These are phyloP conservation scores for Blastomyces silverae DNA, from an alignment of 2,329 filamentous ascomycete genomes.

Conservation along the genomic window DNA sequence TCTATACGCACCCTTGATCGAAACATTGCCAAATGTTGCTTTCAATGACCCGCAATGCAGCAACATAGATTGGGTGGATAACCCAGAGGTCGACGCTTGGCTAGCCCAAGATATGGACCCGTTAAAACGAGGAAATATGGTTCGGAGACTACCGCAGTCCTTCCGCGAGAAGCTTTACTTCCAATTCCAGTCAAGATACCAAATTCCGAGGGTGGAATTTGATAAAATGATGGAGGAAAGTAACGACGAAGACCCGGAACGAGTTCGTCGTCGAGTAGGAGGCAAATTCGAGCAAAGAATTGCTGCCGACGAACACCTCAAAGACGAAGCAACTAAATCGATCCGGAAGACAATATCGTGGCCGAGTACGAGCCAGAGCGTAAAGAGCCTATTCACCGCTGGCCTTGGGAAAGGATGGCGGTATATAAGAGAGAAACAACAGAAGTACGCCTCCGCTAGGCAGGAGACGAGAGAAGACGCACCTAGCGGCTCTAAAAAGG, in stretches of 20 bases:
- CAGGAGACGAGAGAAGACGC: not conserved
- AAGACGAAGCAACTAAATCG: constrained; percentile 62
- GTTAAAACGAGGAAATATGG: constrained; percentile 87
- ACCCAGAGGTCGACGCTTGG: constrained; percentile 56
- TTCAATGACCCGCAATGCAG: constrained; percentile 62
- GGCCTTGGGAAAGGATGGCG: constrained; percentile 62
- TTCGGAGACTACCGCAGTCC: constrained; percentile 74
- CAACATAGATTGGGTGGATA: constrained; percentile 56
- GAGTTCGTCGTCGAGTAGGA: constrained; percentile 67
- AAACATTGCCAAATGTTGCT: constrained; percentile 78
- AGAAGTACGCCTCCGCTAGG: constrained; percentile 49
- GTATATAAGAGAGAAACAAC: constrained; percentile 76
- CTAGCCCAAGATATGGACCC: constrained; percentile 91
- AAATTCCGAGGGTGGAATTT: constrained; percentile 77
- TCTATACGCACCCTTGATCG: constrained; percentile 82
- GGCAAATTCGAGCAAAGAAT: constrained; percentile 83
- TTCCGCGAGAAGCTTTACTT: constrained; percentile 92
- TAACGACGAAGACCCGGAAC: constrained; percentile 57
- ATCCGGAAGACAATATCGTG: constrained; percentile 85
- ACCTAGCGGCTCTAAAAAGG: constrained; percentile 12
- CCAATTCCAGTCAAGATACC: constrained; percentile 84
- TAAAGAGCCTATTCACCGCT: constrained; percentile 76
- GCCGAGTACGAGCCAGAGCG: constrained; percentile 80
- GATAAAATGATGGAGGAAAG: constrained; percentile 73
- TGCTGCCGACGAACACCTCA: constrained; percentile 63